Evolutionary conservation across 257 asterid species (phyloP).

Genomic region (Rubia yunnanensis): DNA sequence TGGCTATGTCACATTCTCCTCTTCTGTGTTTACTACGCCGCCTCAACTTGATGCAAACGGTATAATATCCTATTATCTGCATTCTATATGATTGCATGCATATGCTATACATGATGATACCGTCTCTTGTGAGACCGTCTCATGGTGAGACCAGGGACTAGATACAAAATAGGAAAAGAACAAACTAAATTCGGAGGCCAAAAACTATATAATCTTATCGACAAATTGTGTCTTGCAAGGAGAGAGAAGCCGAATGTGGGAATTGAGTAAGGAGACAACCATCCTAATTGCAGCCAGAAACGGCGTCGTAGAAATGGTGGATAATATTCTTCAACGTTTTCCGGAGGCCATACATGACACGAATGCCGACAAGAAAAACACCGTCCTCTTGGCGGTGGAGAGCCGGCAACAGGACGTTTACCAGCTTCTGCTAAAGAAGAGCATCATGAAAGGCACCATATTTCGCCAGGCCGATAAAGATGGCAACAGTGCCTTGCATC

Average conservation of each 20-base stretch:
- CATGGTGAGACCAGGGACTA: too few species aligned
- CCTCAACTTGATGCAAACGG: neutral
- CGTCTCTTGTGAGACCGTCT: too few species aligned
- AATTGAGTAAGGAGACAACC: neutral
- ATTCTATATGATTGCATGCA: too few species aligned
- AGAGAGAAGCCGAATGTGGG: too few species aligned
- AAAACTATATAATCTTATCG: too few species aligned
- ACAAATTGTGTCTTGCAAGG: too few species aligned
- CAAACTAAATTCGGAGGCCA: too few species aligned
- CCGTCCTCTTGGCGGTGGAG: constrained; percentile 6
- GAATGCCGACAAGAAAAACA: constrained; percentile 4
- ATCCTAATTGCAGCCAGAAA: constrained; percentile 7
- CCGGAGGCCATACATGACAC: constrained; percentile 7
- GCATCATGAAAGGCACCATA: constrained; percentile 8
- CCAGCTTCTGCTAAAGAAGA: neutral
- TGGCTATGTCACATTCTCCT: too few species aligned
- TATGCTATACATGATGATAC: neutral
- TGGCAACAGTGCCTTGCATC: constrained; percentile 37
- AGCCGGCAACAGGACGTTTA: constrained; percentile 2
- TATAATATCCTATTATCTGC: too few species aligned
- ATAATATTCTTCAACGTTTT: neutral
- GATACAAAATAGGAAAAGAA: too few species aligned
- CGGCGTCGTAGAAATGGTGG: constrained; percentile 10
- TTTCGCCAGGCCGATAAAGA: constrained; percentile 25
- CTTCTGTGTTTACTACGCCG: neutral